Evolutionary conservation across 140 eudicot species (phyloP).

Genomic region (Bidens hawaiensis): DNA sequence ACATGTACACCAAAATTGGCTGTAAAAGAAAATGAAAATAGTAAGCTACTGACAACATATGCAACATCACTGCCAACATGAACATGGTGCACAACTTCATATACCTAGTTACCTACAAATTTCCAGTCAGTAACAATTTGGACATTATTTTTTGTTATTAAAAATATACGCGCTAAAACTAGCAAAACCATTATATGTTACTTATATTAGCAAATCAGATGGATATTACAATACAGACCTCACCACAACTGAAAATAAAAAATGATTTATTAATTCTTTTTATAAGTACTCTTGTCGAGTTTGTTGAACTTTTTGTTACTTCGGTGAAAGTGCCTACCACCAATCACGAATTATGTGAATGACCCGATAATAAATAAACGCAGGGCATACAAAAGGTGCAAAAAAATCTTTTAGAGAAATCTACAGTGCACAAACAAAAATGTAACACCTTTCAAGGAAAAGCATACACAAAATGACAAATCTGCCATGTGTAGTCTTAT

Average conservation of each 20-base stretch:
- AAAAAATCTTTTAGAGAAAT: not conserved
- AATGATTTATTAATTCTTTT: not conserved
- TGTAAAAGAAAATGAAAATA: too few species aligned
- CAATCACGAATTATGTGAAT: not conserved
- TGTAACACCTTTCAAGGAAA: too few species aligned
- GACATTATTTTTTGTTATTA: not conserved
- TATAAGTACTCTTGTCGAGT: not conserved
- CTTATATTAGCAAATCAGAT: not conserved
- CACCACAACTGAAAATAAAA: not conserved
- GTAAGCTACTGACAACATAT: too few species aligned
- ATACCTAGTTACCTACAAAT: not conserved
- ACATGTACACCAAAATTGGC: constrained; percentile 93
- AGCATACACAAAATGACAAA: constrained; percentile 13
- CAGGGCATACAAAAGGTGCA: not conserved
- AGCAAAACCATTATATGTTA: not conserved
- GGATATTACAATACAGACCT: not conserved
- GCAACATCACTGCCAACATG: too few species aligned
- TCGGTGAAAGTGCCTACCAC: too few species aligned
- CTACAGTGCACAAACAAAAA: too few species aligned
- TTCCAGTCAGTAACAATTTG: not conserved
- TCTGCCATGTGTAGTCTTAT: not conserved
- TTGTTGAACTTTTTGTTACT: not conserved
- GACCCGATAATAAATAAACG: not conserved
- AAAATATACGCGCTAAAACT: not conserved
- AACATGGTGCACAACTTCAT: constrained; percentile 13